Base-by-base conservation (phyloP, 352 stramenopile species). In the Pythium biforme region DNA sequence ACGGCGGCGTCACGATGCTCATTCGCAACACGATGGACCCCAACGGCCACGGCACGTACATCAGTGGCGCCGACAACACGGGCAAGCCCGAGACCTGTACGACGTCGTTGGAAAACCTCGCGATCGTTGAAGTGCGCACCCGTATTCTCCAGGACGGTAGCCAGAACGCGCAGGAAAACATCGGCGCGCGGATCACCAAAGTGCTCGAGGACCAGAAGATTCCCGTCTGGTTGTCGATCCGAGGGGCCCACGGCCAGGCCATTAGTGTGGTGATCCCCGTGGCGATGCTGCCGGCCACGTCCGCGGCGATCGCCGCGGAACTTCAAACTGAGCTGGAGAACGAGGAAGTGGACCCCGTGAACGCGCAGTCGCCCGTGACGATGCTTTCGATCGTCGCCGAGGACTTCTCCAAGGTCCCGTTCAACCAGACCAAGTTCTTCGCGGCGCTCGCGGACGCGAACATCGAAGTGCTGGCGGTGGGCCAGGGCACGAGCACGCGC, bases 21-120 rank as follows among this genome's bases (percentile, higher is more conserved):
- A 92, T 94, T 59, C 81, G 83, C 55, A 94, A 92, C 69, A 92
- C 81, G 0, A 92, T 92, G 81, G 83, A 92, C 52, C 80, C 79
- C 17, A 66, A 90, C 29, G 86, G 83, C 53, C 78, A 88, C 48
- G 86, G 86, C 45, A 92, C 86, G 37, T 92, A 92, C 62, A 94
- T 94, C 55, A 91, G 79, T 66, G 74, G 74, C 8, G 70, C 82
- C 4, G 74, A 83, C 14, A 70, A 73, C 22, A 86, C 76, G 0
- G 81, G 79, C 19, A 85, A 80, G 20, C 66, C 65, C 0, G 83
- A 89, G 56, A 94, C 85, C 25, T 94, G 85, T 63, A 92, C 83
- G 8, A 94, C 85, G 15, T 94, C 85, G 27, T 63, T 94, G 5
- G 85, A 94, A 65, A 89, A 90, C 52, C 66, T 94, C 20, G 79